Evolutionary conservation across 108 stramenopile genomes (phyloP), one percentile per base, ranked within the genome.

Genomic region (Bacterosira constricta): DNA sequence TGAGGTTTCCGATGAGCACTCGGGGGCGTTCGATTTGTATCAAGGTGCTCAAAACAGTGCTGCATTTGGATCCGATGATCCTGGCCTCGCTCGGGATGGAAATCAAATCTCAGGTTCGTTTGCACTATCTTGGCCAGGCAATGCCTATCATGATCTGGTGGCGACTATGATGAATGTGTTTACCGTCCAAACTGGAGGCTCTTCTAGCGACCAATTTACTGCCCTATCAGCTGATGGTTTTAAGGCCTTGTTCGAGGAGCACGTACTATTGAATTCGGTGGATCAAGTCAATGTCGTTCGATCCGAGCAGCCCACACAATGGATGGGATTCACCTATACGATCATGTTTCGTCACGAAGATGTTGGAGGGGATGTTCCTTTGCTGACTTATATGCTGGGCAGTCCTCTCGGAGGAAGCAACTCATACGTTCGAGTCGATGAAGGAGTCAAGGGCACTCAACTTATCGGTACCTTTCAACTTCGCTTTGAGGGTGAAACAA

Each of bases 21-120:
- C 75, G 15, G 74, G 82, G 30, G 69, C 46, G 21, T 29, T 41
- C 5, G 85, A 86, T 67, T 51, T 70, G 32, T 86, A 51, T 59
- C 82, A 83, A 27, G 85, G 80, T 35, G 52, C 23, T 12, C 30
- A 54, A 26, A 69, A 73, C 35, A 71, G 70, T 45, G 74, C 75
- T 12, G 1, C 57, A 10, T 81, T 81, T 49, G 39, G 58, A 31
- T 23, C 17, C n/a, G 57, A 85, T 64, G 73, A 81, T 56, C 75
- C 71, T 11, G 78, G 70, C 15, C 77, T 73, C 5, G 77, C 85
- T 15, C 45, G 73, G 20, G 86, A 92, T 50, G 94, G 94, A 13
- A 93, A 93, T 64, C 87, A 92, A 38, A 86, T 96, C 23, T 66
- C 71, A n/a, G 94, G 94, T 6, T 55, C 63, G 4, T 96, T 83